Evolutionary conservation across 106 monocot genomes (phyloP).

Genomic region (Narthecium ossifragum): DNA sequence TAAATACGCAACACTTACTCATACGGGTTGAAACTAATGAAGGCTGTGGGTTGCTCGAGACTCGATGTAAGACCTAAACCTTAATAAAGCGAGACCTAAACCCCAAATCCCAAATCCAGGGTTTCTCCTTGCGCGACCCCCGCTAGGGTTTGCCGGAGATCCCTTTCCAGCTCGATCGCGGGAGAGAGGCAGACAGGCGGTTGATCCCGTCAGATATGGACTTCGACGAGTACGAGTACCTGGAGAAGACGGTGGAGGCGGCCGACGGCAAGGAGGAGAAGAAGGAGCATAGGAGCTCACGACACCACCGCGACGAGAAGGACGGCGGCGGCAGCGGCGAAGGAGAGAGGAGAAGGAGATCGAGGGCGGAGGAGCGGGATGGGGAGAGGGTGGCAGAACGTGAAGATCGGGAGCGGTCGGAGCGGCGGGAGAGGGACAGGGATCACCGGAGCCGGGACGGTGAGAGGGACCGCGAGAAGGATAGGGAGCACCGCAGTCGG

Average conservation of each 20-base stretch:
- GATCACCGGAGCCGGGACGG: slow-evolving; percentile 6
- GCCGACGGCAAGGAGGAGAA: slow-evolving; percentile 1
- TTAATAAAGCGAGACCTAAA: not conserved
- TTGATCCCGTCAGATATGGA: not conserved
- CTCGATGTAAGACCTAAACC: not conserved
- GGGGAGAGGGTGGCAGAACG: not conserved
- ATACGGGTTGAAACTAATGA: not conserved
- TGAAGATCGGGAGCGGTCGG: slow-evolving; percentile 2
- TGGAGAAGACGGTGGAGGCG: slow-evolving; percentile 16
- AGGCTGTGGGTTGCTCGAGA: not conserved
- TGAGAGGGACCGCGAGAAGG: slow-evolving; percentile 11
- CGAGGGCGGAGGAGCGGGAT: not conserved
- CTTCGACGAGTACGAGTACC: slow-evolving; percentile 18
- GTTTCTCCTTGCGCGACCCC: not conserved
- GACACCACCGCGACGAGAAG: not conserved
- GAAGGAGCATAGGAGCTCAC: slow-evolving; percentile 4
- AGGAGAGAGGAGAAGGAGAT: not conserved
- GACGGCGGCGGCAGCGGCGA: no score
- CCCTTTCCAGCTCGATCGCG: not conserved
- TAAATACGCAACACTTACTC: no score
- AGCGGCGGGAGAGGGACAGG: slow-evolving; percentile 9
- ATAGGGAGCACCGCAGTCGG: not conserved
- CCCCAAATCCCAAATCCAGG: not conserved
- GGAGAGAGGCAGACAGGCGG: no score
- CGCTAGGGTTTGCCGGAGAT: not conserved